Conservation (phyloP, 2,329 filamentous ascomycete genomes). For the Stenocarpella maydis region DNA sequence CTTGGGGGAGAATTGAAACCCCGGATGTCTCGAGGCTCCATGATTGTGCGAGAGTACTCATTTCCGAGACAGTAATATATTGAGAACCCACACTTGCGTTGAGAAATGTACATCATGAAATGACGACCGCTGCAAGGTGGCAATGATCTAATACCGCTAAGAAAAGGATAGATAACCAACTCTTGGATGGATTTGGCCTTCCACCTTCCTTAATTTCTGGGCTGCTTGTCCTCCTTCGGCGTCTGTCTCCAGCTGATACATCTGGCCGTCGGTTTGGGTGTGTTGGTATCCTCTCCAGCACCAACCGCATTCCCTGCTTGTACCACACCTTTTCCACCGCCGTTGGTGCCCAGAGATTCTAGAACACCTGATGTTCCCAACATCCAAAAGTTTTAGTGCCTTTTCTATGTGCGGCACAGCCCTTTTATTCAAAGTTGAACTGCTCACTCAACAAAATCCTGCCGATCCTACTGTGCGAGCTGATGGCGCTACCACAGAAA, state of each 20-base stretch:
- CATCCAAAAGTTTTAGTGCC: background rate
- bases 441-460: background rate
- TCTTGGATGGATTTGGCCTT: background rate
- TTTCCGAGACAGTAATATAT: background rate
- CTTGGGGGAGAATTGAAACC: too few relatives aligned
- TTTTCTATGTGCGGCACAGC: background rate
- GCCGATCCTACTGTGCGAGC: conserved; percentile 14
- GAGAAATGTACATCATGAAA: background rate
- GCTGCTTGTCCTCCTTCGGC: background rate
- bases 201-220: background rate
- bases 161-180: background rate
- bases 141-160: background rate
- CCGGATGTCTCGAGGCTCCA: too few relatives aligned
- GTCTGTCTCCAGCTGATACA: background rate
- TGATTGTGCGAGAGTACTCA: background rate
- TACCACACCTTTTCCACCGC: background rate
- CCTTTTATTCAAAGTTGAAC: too few relatives aligned
- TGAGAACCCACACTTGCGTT: background rate
- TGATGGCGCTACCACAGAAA: background rate
- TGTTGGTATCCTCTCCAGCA: background rate
- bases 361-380: background rate
- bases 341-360: background rate
- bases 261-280: background rate
- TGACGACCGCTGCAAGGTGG: background rate
- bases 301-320: conserved; percentile 1